Percentiles rank a stretch among this genome's conserved stretches.
Conservation (phyloP, 495 filamentous ascomycete species). For the Ramalina peruviana region DNA sequence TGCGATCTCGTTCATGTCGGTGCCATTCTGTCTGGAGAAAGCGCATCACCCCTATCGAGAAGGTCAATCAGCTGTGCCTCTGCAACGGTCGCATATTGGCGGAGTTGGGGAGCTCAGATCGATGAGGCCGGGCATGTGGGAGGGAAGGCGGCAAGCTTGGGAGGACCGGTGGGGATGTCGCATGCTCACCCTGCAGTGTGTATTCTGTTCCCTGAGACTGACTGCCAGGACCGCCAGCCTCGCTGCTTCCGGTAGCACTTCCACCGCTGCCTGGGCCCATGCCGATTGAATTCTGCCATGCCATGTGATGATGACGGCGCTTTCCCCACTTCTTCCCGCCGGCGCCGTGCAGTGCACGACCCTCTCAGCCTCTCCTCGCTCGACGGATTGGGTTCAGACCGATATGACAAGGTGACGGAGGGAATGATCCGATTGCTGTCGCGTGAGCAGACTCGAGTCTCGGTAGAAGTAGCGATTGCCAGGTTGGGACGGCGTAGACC, state of each 20-base stretch:
- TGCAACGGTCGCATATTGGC: neutral
- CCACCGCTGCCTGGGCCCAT: conserved; percentile 50
- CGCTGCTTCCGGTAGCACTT: conserved; percentile 38
- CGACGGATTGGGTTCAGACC: too few relatives aligned
- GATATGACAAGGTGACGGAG: too few relatives aligned
- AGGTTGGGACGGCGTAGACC: too few relatives aligned
- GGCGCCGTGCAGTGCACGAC: too few relatives aligned
- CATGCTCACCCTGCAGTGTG: conserved; percentile 71
- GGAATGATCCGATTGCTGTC: too few relatives aligned
- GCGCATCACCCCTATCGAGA: conserved; percentile 78
- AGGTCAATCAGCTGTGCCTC: neutral
- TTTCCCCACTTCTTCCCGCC: too few relatives aligned
- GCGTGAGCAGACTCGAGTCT: too few relatives aligned
- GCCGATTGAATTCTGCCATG: conserved; percentile 48
- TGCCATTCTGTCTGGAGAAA: conserved; percentile 99
- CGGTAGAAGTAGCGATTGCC: too few relatives aligned
- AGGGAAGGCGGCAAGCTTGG: neutral
- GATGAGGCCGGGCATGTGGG: neutral
- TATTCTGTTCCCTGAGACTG: conserved; percentile 89
- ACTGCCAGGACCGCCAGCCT: conserved; percentile 37
- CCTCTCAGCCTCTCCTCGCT: too few relatives aligned
- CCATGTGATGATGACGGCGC: conserved; percentile 26
- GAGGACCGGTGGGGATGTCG: neutral
- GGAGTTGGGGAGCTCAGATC: neutral
- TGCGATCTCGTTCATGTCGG: conserved; percentile 91